Base-by-base conservation (phyloP, 2,329 filamentous ascomycete genomes). In the Rhytidhysteron rufulum region DNA sequence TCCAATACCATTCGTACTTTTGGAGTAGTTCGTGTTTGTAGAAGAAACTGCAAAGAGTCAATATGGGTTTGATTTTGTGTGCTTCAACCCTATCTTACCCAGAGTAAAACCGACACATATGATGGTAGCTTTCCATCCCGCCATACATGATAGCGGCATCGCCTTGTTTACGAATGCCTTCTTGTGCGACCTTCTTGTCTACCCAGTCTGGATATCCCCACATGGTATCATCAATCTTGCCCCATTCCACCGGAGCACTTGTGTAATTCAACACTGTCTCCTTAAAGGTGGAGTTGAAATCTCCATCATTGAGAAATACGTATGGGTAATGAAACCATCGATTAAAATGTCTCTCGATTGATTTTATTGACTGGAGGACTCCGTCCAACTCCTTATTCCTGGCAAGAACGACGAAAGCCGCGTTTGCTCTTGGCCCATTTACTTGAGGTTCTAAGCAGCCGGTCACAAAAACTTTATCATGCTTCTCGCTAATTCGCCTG, bases 1-100 rank as follows among this genome's bases (percentile, higher is more conserved):
- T 88, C 93, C 93, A 98, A 74, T 98, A 98, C 93, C 93, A 98
- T 63, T 97, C 89, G 70, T 97, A 98, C 69, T 97, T 97, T 62
- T 86, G 80, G 33, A 98, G 79, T 24, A 97, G 79, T 49, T 90
- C 86, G 63, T 98, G 93, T 67, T 96, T 95, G 75, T 93, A 98
- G 71, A 98, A 98, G 70, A 94, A 93, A 31, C 88, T 83, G 41
- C 22, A n/a, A n/a, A n/a, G n/a, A n/a, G n/a, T n/a, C n/a, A n/a
- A n/a, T n/a, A n/a, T n/a, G n/a, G n/a, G n/a, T n/a, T n/a, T n/a
- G n/a, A n/a, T n/a, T n/a, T n/a, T n/a, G n/a, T 31, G 29, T 5
- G 22, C n/a, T n/a, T n/a, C n/a, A n/a, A n/a, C n/a, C n/a, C n/a
- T 8, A 34, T 69, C 82, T 57, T 74, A 93, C 85, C 91, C 93